A percentile compares a stretch with the other conserved stretches of the same genome.
Conservation (phyloP, 345 rosid genomes). For the Populus ilicifolia region DNA sequence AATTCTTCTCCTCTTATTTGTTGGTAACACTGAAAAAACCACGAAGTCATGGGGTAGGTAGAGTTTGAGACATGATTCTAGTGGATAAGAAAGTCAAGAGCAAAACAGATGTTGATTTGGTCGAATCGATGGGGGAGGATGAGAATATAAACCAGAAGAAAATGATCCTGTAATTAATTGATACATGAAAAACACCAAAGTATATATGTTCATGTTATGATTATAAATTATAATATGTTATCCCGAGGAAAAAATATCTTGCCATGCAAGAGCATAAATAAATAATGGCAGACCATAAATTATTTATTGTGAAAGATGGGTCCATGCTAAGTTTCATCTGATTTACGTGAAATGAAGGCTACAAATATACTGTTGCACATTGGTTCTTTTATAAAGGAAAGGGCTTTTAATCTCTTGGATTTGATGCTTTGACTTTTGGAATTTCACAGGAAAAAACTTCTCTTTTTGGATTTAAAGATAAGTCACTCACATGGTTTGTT, state of each 20-base stretch:
- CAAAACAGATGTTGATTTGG: not conserved
- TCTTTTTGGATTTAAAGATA: conserved; percentile 50
- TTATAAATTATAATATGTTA: not conserved
- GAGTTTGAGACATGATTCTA: not conserved
- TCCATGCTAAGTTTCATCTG: not conserved
- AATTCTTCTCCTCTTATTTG: not conserved
- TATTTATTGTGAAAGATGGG: not conserved
- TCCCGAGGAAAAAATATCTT: not conserved
- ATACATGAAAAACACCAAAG: not conserved
- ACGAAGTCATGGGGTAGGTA: not conserved
- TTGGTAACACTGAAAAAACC: not conserved
- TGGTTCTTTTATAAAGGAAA: conserved; percentile 24
- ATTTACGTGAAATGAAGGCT: conserved; percentile 19
- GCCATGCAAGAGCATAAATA: not conserved
- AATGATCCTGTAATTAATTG: not conserved
- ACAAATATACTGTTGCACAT: conserved; percentile 16
- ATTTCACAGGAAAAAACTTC: conserved; percentile 38
- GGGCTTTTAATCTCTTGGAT: conserved; percentile 31
- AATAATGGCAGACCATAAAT: not conserved
- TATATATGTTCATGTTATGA: not conserved
- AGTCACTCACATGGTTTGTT: conserved; percentile 58
- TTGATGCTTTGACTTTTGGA: conserved; percentile 54
- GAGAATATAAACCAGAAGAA: not conserved
- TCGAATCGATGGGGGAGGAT: not conserved
- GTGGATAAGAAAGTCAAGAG: not conserved